Conservation (phyloP, 768 basidiomycete species). For the Trametes cinnabarina region DNA sequence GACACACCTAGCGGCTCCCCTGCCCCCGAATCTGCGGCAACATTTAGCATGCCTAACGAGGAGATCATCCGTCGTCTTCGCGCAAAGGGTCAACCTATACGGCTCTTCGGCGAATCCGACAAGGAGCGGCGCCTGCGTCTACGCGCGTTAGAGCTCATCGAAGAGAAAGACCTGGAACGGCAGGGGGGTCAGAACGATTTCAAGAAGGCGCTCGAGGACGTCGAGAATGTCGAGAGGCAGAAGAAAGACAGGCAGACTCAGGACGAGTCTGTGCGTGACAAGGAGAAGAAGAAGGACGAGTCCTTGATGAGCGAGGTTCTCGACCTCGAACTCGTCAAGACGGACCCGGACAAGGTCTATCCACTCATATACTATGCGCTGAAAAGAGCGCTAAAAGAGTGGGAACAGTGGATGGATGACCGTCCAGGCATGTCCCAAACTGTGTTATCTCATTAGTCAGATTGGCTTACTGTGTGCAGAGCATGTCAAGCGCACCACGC, state of each 20-base stretch:
- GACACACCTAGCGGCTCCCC: slow-evolving; percentile 31
- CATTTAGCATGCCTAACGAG: slow-evolving; percentile 90
- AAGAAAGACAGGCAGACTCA: slow-evolving; percentile 50
- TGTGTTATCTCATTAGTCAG: not conserved
- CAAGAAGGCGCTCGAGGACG: slow-evolving; percentile 83
- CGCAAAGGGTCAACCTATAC: slow-evolving; percentile 89
- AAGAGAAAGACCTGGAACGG: slow-evolving; percentile 79
- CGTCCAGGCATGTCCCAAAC: slow-evolving; percentile 77
- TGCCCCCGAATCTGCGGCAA: slow-evolving; percentile 41
- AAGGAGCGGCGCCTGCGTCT: slow-evolving; percentile 88
- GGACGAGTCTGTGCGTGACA: slow-evolving; percentile 37
- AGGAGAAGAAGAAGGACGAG: slow-evolving; percentile 52
- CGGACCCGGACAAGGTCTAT: slow-evolving; percentile 92
- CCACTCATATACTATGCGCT: slow-evolving; percentile 96
- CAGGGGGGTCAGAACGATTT: slow-evolving; percentile 94
- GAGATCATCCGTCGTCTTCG: slow-evolving; percentile 89
- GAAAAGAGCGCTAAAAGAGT: slow-evolving; percentile 90
- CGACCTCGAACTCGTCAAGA: slow-evolving; percentile 80
- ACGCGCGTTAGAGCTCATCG: slow-evolving; percentile 91
- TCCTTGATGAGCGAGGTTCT: slow-evolving; percentile 55
- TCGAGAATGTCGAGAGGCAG: slow-evolving; percentile 74
- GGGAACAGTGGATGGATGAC: slow-evolving; percentile 94
- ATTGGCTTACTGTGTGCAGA: slow-evolving; percentile 43
- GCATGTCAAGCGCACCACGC: slow-evolving; percentile 79
- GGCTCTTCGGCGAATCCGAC: slow-evolving; percentile 93